These are phyloP conservation scores for Edaphochlamys debaryana DNA, from an alignment of 139 green algal species.

Conservation along the genomic window DNA sequence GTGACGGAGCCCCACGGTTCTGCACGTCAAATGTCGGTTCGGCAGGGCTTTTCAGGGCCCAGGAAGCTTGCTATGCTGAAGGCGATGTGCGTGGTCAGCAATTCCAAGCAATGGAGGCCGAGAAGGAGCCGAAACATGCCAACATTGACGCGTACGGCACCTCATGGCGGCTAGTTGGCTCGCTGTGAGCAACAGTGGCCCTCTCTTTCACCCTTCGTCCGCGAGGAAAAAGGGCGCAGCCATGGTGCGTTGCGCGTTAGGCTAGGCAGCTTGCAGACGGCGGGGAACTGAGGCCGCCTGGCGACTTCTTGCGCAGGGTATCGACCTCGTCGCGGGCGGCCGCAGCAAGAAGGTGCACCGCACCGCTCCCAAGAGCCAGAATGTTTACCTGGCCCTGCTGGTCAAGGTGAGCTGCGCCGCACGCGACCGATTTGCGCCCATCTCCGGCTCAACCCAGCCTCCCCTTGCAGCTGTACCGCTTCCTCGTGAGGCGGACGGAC, in stretches of 20 bases:
- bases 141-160: no score
- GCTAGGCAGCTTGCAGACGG: no score
- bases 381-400: slow-evolving; percentile 99
- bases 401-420: slow-evolving; percentile 89
- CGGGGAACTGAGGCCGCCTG: no score
- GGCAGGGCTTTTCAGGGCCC: no score
- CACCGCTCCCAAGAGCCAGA: slow-evolving; percentile 95
- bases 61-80: no score
- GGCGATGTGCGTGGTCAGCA: no score
- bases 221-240: slow-evolving; percentile 37
- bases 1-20: background rate
- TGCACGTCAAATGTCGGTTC: no score
- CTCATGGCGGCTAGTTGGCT: no score
- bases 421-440: no score
- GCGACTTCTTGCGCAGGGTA: slow-evolving; percentile 87
- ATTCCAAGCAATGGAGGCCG: no score
- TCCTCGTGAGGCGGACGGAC: slow-evolving; percentile 94
- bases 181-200: no score
- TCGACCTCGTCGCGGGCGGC: slow-evolving; percentile 97
- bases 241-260: slow-evolving; percentile 8
- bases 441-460: background rate
- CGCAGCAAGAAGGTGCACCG: slow-evolving; percentile 93
- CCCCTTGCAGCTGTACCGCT: slow-evolving; percentile 94
- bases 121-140: no score
- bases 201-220: slow-evolving; percentile 39